phyloP scores from a whole-genome alignment of 2,329 filamentous ascomycete species.

The Fusarium tanahbumbuense region DNA sequence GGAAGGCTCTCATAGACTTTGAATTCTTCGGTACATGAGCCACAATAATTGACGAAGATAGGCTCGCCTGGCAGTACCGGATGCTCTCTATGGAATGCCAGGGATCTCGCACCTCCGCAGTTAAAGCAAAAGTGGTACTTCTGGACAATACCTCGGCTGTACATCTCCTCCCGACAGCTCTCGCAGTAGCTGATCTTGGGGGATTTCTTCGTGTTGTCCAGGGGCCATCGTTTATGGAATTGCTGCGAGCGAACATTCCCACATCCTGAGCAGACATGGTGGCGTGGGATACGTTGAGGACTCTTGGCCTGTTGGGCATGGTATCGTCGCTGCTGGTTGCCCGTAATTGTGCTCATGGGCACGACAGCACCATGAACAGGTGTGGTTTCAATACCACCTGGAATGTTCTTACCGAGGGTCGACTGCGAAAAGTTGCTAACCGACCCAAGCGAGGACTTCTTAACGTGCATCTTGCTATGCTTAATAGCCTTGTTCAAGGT shows the following conservation, averaged over 20 bases:
- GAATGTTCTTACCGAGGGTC: background rate
- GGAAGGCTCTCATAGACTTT: constrained; percentile 38
- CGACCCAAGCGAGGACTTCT: background rate
- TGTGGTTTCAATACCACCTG: background rate
- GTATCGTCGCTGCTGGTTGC: background rate
- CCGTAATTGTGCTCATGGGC: background rate
- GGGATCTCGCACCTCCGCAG: constrained; percentile 56
- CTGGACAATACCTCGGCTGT: constrained; percentile 39
- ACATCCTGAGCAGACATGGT: constrained; percentile 54
- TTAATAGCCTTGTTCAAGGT: constrained; percentile 46
- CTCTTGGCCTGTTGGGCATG: constrained; percentile 34
- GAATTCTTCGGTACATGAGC: constrained; percentile 44
- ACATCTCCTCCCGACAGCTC: constrained; percentile 48
- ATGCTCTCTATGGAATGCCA: constrained; percentile 51
- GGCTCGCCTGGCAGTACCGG: constrained; percentile 41
- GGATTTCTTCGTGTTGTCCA: constrained; percentile 32
- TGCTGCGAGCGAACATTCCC: constrained; percentile 50
- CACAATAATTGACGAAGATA: constrained; percentile 51
- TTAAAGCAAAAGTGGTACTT: constrained; percentile 57
- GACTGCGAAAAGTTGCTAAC: constrained; percentile 9
- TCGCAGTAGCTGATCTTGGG: constrained; percentile 52
- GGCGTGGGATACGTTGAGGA: constrained; percentile 30
- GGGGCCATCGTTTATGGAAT: constrained; percentile 53
- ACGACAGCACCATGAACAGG: background rate
- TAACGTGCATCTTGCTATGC: constrained; percentile 2